phyloP scores from a whole-genome alignment of 2,329 filamentous ascomycete species.

The Curvularia sp. region DNA sequence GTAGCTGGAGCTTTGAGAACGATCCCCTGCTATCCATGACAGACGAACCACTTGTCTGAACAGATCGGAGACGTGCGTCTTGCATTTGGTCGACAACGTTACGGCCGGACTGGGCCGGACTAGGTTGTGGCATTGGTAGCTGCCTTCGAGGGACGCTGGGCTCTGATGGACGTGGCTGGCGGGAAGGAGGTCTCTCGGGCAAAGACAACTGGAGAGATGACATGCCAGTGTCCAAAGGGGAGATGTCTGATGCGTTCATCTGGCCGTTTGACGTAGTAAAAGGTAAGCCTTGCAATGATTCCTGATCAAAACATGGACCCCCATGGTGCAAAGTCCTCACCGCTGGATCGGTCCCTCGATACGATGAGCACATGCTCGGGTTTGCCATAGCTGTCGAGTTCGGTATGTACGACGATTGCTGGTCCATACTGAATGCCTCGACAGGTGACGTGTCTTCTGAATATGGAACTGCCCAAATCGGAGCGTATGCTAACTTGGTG shows the following conservation, averaged over 20 bases:
- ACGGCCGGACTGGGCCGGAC: constrained; percentile 30
- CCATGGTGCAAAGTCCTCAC: constrained; percentile 21
- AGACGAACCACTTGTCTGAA: constrained; percentile 27
- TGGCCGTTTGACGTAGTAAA: constrained; percentile 26
- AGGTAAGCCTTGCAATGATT: constrained; percentile 29
- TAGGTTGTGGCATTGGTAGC: constrained; percentile 44
- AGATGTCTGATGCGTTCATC: constrained; percentile 28
- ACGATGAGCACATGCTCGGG: constrained; percentile 25
- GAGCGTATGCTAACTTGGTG: constrained; percentile 28
- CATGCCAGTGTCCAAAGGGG: constrained; percentile 39
- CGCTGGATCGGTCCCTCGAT: constrained; percentile 30
- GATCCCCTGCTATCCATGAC: constrained; percentile 14
- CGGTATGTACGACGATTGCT: constrained; percentile 28
- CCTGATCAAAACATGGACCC: constrained; percentile 32
- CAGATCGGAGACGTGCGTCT: constrained; percentile 39
- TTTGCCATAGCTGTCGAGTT: constrained; percentile 21
- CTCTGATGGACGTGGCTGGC: constrained; percentile 23
- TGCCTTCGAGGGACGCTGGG: constrained; percentile 34
- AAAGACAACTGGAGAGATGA: constrained; percentile 38
- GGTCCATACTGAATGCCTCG: constrained; percentile 37
- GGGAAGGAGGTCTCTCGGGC: constrained; percentile 33
- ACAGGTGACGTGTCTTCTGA: constrained; percentile 40
- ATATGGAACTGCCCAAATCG: constrained; percentile 36
- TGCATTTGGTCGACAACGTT: constrained; percentile 43
- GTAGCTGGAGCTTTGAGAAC: constrained; percentile 31